Evolutionary conservation across 2,329 filamentous ascomycete species (phyloP), one percentile per base, ranked within the genome.

Genomic region (Cadophora malorum): DNA sequence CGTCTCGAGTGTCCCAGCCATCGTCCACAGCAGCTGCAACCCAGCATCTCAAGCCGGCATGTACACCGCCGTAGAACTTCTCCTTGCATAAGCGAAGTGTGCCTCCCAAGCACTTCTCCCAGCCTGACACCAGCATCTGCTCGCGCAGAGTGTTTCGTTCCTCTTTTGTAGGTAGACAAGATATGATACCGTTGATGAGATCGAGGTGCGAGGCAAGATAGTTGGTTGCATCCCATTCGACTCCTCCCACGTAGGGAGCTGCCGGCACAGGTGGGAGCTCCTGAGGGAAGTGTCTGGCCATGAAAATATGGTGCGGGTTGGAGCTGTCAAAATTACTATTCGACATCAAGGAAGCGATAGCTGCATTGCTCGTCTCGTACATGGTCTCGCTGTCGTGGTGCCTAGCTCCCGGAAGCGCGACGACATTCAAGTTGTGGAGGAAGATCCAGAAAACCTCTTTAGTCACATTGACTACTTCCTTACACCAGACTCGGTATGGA

Each of bases 381-480:
- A 64, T 58, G 8, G 76, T 31, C 38, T 79, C 76, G 5, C 78
- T 76, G 28, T 76, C 72, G 28, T 59, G 38, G 70, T 60, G 58
- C 65, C 63, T 69, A n/a, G 71, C 41, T 41, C 63, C 60, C 1
- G 90, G 87, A 41, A 92, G 79, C 25, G 93, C 86, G 47, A 98
- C 86, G 56, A 97, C 90, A 75, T 98, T 98, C 67, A 97, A 84
- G 74, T 97, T 92, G 80, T 98, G 95, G 64, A 98, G 85, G 81
- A 98, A 99, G 78, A 98, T 98, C 95, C 95, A 99, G 78, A 99
- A 99, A 33, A 98, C 95, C 79, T 99, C 95, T 79, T 97, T 97
- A 52, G 94, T 97, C 59, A 98, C 95, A 74, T 92, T 94, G 68
- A 90, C 90, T 21, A 95, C 89, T 80, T 99, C 96, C 79, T 94